Conservation (phyloP, 2,329 filamentous ascomycete species). For the Xylariaceae sp. region DNA sequence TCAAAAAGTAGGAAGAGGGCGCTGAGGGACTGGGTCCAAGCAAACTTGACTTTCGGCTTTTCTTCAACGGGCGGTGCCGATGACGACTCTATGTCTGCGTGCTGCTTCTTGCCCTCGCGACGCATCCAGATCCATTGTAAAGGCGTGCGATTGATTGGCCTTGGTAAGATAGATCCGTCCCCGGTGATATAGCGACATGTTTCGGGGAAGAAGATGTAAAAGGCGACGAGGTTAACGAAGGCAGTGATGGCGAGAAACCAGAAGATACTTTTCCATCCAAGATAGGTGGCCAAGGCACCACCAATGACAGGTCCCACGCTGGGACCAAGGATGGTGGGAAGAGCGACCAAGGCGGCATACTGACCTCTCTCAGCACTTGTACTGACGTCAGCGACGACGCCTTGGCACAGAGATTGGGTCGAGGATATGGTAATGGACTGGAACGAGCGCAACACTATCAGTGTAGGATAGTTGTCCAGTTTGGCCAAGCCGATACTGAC, state of each 20-base stretch:
- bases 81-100: neutral
- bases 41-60: constrained; percentile 11
- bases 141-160: neutral
- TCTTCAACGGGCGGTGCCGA: neutral
- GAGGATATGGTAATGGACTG: constrained; percentile 49
- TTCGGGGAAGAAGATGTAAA: constrained; percentile 11
- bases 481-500: constrained; percentile 41
- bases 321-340: constrained; percentile 38
- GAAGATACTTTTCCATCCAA: constrained; percentile 21
- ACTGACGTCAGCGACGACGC: constrained; percentile 52
- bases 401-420: constrained; percentile 47
- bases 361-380: constrained; percentile 51
- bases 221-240: constrained; percentile 8
- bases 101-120: neutral
- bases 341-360: constrained; percentile 45
- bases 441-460: constrained; percentile 44
- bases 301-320: constrained; percentile 26
- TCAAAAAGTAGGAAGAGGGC: constrained; percentile 51
- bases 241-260: constrained; percentile 20
- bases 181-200: constrained; percentile 14
- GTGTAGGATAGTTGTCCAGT: constrained; percentile 35
- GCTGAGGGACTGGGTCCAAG: constrained; percentile 36
- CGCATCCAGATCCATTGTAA: neutral
- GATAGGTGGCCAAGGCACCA: constrained; percentile 6
- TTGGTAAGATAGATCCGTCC: constrained; percentile 6